Conservation (phyloP, 2,329 filamentous ascomycete species). For the Uncinocarpus reesii region DNA sequence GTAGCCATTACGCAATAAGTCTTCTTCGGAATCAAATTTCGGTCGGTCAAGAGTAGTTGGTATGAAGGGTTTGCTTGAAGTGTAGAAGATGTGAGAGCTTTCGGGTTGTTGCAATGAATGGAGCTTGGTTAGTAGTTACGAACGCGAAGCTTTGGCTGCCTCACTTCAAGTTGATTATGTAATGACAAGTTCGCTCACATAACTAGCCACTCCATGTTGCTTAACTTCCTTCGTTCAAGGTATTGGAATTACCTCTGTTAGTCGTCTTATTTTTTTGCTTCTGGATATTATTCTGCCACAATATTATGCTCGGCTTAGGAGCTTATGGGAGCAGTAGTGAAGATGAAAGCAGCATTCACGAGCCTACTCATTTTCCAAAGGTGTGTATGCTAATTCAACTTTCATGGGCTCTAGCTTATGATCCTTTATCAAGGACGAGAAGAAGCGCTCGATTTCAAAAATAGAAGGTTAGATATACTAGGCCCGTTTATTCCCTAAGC, state of each 20-base stretch:
- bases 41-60: neutral
- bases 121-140: no score
- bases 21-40: neutral
- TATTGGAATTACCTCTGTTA: no score
- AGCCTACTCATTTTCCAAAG: slow-evolving; percentile 14
- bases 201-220: neutral
- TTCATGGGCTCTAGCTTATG: neutral
- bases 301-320: slow-evolving; percentile 32
- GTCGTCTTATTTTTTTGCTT: neutral
- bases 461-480: neutral
- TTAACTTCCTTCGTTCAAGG: no score
- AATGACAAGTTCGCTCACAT: neutral
- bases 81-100: no score
- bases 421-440: neutral
- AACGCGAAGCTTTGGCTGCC: slow-evolving; percentile 6
- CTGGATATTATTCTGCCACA: neutral
- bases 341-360: slow-evolving; percentile 26
- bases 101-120: neutral
- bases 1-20: slow-evolving; percentile 41
- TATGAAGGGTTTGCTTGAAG: neutral
- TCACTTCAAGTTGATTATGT: slow-evolving; percentile 9
- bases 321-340: slow-evolving; percentile 40
- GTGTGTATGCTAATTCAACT: neutral
- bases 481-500: neutral
- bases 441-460: neutral